Evolutionary conservation across 768 basidiomycete genomes (phyloP).

Genomic region (Tricholoma sp.): DNA sequence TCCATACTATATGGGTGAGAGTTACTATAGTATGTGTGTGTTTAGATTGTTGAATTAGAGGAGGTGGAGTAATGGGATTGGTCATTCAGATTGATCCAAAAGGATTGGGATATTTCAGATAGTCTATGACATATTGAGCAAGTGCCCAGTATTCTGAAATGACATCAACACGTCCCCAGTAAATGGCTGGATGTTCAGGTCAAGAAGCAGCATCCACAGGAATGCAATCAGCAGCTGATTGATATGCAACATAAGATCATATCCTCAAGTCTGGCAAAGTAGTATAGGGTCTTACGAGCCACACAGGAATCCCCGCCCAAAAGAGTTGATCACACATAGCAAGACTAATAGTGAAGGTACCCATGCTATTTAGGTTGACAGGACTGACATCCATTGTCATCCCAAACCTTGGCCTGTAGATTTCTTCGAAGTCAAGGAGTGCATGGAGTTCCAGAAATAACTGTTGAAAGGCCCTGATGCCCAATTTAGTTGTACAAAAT

Average conservation of each 20-base stretch:
- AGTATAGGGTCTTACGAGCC: not conserved
- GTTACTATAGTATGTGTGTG: too few species aligned
- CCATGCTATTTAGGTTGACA: not conserved
- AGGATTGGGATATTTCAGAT: not conserved
- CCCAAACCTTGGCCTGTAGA: too few species aligned
- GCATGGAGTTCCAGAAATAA: too few species aligned
- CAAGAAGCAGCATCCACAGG: not conserved
- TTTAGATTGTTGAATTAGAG: too few species aligned
- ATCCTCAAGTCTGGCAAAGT: too few species aligned
- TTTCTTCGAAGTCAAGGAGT: too few species aligned
- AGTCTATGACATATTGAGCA: not conserved
- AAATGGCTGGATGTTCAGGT: not conserved
- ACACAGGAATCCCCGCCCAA: not conserved
- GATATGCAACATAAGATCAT: too few species aligned
- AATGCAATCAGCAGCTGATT: not conserved
- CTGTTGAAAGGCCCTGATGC: too few species aligned
- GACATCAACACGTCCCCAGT: not conserved
- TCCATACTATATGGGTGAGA: too few species aligned
- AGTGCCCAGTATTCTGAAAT: not conserved
- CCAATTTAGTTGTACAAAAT: too few species aligned
- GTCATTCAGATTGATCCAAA: not conserved
- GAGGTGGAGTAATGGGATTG: too few species aligned
- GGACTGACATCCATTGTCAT: too few species aligned
- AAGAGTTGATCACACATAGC: not conserved
- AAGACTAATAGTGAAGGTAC: conserved; percentile 4